Evolutionary conservation across 139 green algal genomes (phyloP).

Genomic region (Yamagishiella unicocca): DNA sequence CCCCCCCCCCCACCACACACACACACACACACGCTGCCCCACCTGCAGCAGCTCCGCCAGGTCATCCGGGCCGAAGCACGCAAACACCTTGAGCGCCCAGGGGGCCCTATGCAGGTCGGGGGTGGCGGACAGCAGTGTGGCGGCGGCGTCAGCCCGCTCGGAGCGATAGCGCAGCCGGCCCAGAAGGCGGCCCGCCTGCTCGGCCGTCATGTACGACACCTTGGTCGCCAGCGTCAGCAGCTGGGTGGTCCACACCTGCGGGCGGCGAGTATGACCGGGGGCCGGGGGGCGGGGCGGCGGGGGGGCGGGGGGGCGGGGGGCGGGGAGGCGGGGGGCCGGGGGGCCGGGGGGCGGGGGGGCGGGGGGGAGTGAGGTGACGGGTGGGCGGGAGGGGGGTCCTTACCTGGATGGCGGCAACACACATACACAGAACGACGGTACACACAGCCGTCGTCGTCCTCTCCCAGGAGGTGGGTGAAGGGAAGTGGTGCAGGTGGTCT

Average conservation of each 20-base stretch:
- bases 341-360: no score
- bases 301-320: background rate
- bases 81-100: background rate
- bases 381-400: background rate
- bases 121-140: constrained; percentile 8
- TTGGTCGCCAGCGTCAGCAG: constrained; percentile 36
- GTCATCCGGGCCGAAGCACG: constrained; percentile 32
- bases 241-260: constrained; percentile 44
- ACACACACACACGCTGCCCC: background rate
- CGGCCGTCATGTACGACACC: constrained; percentile 16
- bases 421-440: background rate
- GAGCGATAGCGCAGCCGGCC: constrained; percentile 22
- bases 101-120: constrained; percentile 41
- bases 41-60: constrained; percentile 44
- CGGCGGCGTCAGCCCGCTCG: constrained; percentile 27
- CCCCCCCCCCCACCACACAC: no score
- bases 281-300: background rate
- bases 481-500: no score
- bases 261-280: background rate
- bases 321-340: background rate
- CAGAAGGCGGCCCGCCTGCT: constrained; percentile 34
- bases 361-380: background rate
- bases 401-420: no score
- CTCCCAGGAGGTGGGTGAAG: no score
- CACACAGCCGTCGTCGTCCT: background rate